Base-by-base conservation (phyloP, 2,329 filamentous ascomycete species). In the Cladophialophora carrionii region DNA sequence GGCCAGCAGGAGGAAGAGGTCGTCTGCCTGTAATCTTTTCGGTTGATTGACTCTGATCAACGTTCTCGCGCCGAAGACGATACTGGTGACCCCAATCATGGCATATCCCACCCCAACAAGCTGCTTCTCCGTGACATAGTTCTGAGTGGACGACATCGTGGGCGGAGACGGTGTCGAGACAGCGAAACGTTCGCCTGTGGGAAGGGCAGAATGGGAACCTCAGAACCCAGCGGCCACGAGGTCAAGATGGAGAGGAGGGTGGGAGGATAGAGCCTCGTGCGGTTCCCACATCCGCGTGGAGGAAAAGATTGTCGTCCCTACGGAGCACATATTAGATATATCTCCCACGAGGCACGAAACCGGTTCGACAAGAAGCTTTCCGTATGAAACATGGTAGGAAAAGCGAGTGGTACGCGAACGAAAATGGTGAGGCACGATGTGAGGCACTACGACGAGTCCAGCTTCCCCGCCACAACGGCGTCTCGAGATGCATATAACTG, bases 1-100 rank as follows among this genome's bases (percentile, higher is more conserved):
- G 1, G 73, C 72, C 10, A 71, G 68, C 26, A 78, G 66, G n/a
- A 59, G 57, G 14, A 76, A 63, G 56, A 67, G 68, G 57, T 75
- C 73, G 53, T 74, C 74, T 29, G 73, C 67, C 61, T 64, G 65
- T 51, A 73, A 56, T 8, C 68, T 67, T 31, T 70, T 70, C 7
- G 67, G 37, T 32, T 61, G 63, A 7, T 65, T 65, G 24, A 73
- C 34, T 8, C 67, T 61, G 17, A 66, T 68, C 4, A 55, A 61
- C 48, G 68, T 68, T 22, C 71, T 64, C 7, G 49, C 48, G 8
- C 52, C 48, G 24, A 71, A 56, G 37, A 73, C 66, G 2, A 71
- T 22, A 8, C 65, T 63, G 26, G 71, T 72, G 31, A 71, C 31
- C 4, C 60, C 64, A 26, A 72, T 66, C 61, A 73, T 63, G 22